These are phyloP conservation scores for Suillus sp. DNA, from an alignment of 768 basidiomycete species.

Conservation along the genomic window DNA sequence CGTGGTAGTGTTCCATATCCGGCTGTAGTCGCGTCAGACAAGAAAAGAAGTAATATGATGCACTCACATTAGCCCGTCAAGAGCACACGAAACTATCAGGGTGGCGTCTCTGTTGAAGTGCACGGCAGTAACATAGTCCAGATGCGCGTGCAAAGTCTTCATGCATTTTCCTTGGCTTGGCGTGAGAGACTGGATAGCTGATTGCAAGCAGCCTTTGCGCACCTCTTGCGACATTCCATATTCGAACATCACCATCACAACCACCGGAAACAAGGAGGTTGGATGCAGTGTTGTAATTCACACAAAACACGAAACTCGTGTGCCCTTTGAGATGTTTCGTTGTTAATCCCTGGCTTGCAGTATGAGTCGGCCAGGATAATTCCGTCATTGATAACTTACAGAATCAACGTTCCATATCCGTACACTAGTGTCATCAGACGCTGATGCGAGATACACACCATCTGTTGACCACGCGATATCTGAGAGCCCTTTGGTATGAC, in stretches of 20 bases:
- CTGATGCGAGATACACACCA: slow-evolving; percentile 81
- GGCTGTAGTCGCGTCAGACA: slow-evolving; percentile 48
- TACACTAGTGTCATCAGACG: slow-evolving; percentile 89
- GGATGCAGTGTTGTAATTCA: slow-evolving; percentile 87
- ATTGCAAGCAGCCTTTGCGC: slow-evolving; percentile 9
- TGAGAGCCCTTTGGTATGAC: slow-evolving; percentile 82
- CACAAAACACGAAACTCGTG: slow-evolving; percentile 85
- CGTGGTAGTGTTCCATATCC: slow-evolving; percentile 91
- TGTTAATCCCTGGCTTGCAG: slow-evolving; percentile 56
- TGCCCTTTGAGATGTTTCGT: slow-evolving; percentile 79
- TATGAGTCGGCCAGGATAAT: neutral
- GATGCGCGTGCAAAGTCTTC: slow-evolving; percentile 87
- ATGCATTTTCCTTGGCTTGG: slow-evolving; percentile 67
- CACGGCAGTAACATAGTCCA: slow-evolving; percentile 93
- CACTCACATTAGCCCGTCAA: slow-evolving; percentile 91
- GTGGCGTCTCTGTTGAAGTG: slow-evolving; percentile 92
- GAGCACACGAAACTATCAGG: slow-evolving; percentile 87
- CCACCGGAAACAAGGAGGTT: slow-evolving; percentile 91
- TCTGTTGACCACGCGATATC: slow-evolving; percentile 90
- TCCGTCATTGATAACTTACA: slow-evolving; percentile 44
- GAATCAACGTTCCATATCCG: slow-evolving; percentile 88
- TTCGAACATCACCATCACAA: slow-evolving; percentile 88
- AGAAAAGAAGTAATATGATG: slow-evolving; percentile 4
- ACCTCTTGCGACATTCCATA: slow-evolving; percentile 92
- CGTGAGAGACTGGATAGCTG: neutral